phyloP scores from a whole-genome alignment of 148 eudicot species.

The Nepenthes gracilis region DNA sequence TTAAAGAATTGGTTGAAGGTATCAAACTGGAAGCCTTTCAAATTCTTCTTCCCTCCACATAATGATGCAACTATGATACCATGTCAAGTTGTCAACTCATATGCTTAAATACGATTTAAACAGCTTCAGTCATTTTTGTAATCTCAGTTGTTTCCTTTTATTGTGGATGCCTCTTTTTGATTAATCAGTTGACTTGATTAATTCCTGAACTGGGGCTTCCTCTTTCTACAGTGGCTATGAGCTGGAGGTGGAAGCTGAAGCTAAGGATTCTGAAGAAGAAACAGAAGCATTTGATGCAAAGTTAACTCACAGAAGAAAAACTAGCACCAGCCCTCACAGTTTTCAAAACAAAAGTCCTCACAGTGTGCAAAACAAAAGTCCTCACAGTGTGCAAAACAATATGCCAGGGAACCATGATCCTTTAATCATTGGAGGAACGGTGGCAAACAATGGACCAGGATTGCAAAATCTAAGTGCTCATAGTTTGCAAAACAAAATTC shows the following conservation, averaged over 20 bases:
- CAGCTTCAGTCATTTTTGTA: no score
- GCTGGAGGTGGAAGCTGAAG: constrained; percentile 70
- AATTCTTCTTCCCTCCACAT: no score
- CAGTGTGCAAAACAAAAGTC: constrained; percentile 6
- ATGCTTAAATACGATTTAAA: no score
- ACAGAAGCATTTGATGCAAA: constrained; percentile 15
- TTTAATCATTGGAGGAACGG: constrained; percentile 7
- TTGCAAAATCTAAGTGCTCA: neutral
- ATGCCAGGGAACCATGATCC: constrained; percentile 13
- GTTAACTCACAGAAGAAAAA: constrained; percentile 5
- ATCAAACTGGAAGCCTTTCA: no score
- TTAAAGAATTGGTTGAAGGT: no score
- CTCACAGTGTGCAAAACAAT: constrained; percentile 7
- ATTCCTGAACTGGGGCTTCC: no score
- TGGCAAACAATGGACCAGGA: constrained; percentile 4
- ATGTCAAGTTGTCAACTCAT: no score
- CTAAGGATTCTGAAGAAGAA: constrained; percentile 87
- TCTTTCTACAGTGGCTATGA: constrained; percentile 58
- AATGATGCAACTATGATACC: no score
- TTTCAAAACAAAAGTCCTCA: neutral
- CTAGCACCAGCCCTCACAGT: constrained; percentile 13
- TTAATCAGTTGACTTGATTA: no score
- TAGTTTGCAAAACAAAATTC: constrained; percentile 12
- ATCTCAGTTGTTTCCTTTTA: no score
- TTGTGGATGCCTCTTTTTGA: no score